These are phyloP conservation scores for Gossypium australe DNA, from an alignment of 345 rosid genomes.

Conservation along the genomic window DNA sequence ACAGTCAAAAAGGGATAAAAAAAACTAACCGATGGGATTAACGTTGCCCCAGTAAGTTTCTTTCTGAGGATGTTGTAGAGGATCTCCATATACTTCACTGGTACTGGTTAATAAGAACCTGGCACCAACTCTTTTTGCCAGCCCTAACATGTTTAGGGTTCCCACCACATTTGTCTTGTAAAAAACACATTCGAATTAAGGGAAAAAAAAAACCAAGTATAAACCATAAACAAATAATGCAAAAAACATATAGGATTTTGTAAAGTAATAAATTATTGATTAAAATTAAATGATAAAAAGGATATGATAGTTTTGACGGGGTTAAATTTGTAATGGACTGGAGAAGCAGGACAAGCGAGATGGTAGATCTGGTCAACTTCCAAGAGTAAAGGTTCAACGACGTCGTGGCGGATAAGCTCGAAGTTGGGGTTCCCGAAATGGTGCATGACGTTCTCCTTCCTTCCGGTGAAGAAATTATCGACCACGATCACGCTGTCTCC, in stretches of 20 bases:
- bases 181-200: slow-evolving; percentile 21
- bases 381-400: slow-evolving; percentile 78
- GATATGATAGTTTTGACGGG: slow-evolving; percentile 95
- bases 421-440: slow-evolving; percentile 89
- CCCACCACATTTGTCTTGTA: slow-evolving; percentile 97
- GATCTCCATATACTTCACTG: slow-evolving; percentile 98
- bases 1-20: background rate
- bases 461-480: slow-evolving; percentile 96
- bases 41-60: slow-evolving; percentile 99
- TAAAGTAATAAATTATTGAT: background rate
- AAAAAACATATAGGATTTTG: background rate
- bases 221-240: background rate
- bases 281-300: slow-evolving; percentile 16
- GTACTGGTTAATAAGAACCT: slow-evolving; percentile 88
- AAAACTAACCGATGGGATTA: slow-evolving; percentile 78
- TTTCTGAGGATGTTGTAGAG: slow-evolving; percentile 96
- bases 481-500: slow-evolving; percentile 97
- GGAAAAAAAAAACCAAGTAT: background rate
- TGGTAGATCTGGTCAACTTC: slow-evolving; percentile 99
- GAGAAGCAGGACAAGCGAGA: slow-evolving; percentile 97
- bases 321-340: slow-evolving; percentile 94
- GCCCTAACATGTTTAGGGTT: slow-evolving; percentile 88
- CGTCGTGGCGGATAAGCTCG: slow-evolving; percentile 93
- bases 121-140: slow-evolving; percentile 95
- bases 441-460: slow-evolving; percentile 96